A percentile compares a stretch with the other conserved stretches of the same genome.
These are phyloP conservation scores for Miscanthus lutarioriparius DNA, from an alignment of 176 grass and related monocot genomes.

Conservation along the genomic window DNA sequence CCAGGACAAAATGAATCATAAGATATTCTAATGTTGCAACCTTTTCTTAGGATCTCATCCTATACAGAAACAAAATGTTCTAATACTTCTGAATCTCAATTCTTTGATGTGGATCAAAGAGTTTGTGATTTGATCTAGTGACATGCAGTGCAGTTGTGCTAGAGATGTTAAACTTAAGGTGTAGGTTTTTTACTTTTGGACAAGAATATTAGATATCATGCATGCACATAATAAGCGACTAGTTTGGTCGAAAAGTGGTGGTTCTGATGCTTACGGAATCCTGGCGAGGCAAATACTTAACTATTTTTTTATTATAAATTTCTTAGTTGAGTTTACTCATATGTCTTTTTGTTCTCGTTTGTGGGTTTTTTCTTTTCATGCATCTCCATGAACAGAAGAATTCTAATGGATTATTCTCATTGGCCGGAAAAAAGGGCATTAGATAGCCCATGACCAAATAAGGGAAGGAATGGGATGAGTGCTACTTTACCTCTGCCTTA, in stretches of 20 bases:
- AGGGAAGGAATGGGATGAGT: not conserved
- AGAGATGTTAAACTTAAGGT: not conserved
- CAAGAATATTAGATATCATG: too few species aligned
- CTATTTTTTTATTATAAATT: not conserved
- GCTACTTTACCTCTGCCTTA: constrained; percentile 30
- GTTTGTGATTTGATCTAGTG: not conserved
- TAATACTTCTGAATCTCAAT: not conserved
- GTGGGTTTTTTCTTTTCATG: not conserved
- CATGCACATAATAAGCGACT: not conserved
- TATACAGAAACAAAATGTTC: not conserved
- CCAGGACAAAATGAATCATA: not conserved
- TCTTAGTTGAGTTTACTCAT: constrained; percentile 6
- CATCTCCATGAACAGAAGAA: not conserved
- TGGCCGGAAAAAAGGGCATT: not conserved
- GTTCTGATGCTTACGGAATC: not conserved
- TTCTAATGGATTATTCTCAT: too few species aligned
- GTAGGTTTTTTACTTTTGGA: not conserved
- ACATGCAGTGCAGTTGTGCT: not conserved
- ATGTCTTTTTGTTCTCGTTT: not conserved
- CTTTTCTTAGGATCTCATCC: not conserved
- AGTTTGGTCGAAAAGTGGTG: not conserved
- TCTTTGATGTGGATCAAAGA: not conserved
- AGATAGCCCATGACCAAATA: not conserved
- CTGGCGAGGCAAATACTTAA: not conserved
- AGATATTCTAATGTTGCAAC: not conserved